Evolutionary conservation across 441 rosid species (phyloP).

Genomic region (Kokia cookei): DNA sequence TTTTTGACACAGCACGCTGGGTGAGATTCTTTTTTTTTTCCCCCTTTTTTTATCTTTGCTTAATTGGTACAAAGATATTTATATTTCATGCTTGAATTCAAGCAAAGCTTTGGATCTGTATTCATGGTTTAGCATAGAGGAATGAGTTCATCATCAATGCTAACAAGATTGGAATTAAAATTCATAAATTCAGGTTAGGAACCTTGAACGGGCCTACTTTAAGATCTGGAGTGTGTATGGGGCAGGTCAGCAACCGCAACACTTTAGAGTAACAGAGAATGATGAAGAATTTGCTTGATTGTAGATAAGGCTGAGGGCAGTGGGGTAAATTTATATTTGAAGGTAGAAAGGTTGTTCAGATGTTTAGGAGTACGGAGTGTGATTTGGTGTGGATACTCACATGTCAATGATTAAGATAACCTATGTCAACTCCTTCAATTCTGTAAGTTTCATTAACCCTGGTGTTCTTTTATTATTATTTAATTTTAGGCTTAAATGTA

Average conservation of each 20-base stretch:
- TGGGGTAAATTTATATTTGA: neutral
- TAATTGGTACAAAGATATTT: neutral
- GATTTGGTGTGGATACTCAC: neutral
- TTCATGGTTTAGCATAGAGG: neutral
- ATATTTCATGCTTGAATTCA: neutral
- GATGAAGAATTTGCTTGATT: slow-evolving; percentile 68
- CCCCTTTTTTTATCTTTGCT: neutral
- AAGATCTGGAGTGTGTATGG: slow-evolving; percentile 93
- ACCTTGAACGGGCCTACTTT: slow-evolving; percentile 80
- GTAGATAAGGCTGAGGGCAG: slow-evolving; percentile 42
- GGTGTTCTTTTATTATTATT: neutral
- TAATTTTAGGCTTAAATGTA: too few species aligned
- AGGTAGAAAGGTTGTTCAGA: neutral
- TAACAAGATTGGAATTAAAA: neutral
- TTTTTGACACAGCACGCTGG: slow-evolving; percentile 92
- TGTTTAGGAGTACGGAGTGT: neutral
- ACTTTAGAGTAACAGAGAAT: slow-evolving; percentile 71
- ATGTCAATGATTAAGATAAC: neutral
- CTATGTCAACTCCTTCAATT: neutral
- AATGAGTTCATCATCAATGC: neutral
- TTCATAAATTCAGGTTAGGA: slow-evolving; percentile 54
- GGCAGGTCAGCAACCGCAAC: slow-evolving; percentile 65
- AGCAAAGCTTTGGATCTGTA: neutral
- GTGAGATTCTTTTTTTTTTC: slow-evolving; percentile 29
- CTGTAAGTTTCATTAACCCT: neutral